Conservation (phyloP, 495 filamentous ascomycete species). For the Aspergillus carlsbadensis region DNA sequence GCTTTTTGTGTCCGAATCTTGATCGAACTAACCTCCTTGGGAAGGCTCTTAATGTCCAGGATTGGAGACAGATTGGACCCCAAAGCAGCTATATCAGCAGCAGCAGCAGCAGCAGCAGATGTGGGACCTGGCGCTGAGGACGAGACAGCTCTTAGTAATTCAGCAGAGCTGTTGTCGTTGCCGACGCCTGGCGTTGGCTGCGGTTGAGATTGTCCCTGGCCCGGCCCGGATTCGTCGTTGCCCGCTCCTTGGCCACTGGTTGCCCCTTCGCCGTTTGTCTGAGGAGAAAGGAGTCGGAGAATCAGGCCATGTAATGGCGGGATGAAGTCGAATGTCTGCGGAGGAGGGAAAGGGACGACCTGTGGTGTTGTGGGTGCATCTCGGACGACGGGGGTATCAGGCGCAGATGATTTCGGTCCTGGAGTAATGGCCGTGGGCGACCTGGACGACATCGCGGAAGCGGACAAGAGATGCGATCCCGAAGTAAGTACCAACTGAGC, state of each 20-base stretch:
- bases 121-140: constrained; percentile 13
- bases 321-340: constrained; percentile 75
- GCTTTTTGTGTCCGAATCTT: constrained; percentile 81
- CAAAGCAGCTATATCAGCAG: constrained; percentile 26
- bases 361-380: constrained; percentile 46
- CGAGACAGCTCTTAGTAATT: constrained; percentile 24
- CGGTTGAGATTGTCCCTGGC: constrained; percentile 30
- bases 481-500: neutral
- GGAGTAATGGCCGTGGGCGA: constrained; percentile 39
- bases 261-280: constrained; percentile 13
- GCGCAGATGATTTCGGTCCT: constrained; percentile 41
- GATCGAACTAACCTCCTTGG: constrained; percentile 68
- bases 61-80: constrained; percentile 37
- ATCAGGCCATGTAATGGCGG: constrained; percentile 79
- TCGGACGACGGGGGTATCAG: constrained; percentile 35
- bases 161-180: constrained; percentile 17
- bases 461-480: constrained; percentile 2
- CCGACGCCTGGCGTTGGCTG: constrained; percentile 16
- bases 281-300: constrained; percentile 59
- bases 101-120: constrained; percentile 19
- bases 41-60: constrained; percentile 75
- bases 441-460: constrained; percentile 36
- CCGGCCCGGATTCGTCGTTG: constrained; percentile 24
- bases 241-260: constrained; percentile 19
- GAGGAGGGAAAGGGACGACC: constrained; percentile 51